Evolutionary conservation across 2,329 filamentous ascomycete genomes (phyloP).

Genomic region (Xylariaceae sp.): DNA sequence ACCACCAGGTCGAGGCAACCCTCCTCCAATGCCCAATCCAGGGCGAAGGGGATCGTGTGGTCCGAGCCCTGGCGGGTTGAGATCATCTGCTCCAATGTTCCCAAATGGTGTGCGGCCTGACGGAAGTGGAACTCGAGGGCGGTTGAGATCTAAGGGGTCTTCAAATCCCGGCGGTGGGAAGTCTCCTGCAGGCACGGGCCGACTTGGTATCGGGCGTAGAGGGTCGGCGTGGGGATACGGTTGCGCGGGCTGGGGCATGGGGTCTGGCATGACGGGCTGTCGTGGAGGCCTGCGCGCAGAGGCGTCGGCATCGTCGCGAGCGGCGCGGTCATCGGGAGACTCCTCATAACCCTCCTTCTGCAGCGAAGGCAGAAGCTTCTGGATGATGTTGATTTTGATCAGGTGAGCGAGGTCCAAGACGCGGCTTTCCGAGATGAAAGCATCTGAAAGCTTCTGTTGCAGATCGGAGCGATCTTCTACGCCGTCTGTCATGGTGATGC

Average conservation of each 20-base stretch:
- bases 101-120: constrained; percentile 54
- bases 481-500: constrained; percentile 48
- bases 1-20: constrained; percentile 56
- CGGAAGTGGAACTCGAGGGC: constrained; percentile 49
- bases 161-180: constrained; percentile 90
- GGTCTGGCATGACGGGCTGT: constrained; percentile 45
- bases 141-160: constrained; percentile 82
- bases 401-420: constrained; percentile 66
- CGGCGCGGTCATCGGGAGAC: constrained; percentile 40
- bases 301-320: constrained; percentile 41
- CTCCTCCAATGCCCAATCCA: constrained; percentile 61
- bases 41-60: constrained; percentile 78
- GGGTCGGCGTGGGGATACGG: constrained; percentile 68
- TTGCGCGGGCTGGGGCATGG: constrained; percentile 57
- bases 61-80: constrained; percentile 83
- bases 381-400: constrained; percentile 77
- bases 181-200: constrained; percentile 66
- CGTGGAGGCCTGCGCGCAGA: constrained; percentile 41
- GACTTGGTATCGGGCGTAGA: constrained; percentile 58
- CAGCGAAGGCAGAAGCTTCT: constrained; percentile 75
- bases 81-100: constrained; percentile 78
- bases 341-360: constrained; percentile 79
- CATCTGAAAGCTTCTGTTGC: constrained; percentile 47
- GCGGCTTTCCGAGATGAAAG: constrained; percentile 72
- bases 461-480: constrained; percentile 52